Conservation (phyloP, 2,329 filamentous ascomycete species). For the Colletotrichum nymphaeae region DNA sequence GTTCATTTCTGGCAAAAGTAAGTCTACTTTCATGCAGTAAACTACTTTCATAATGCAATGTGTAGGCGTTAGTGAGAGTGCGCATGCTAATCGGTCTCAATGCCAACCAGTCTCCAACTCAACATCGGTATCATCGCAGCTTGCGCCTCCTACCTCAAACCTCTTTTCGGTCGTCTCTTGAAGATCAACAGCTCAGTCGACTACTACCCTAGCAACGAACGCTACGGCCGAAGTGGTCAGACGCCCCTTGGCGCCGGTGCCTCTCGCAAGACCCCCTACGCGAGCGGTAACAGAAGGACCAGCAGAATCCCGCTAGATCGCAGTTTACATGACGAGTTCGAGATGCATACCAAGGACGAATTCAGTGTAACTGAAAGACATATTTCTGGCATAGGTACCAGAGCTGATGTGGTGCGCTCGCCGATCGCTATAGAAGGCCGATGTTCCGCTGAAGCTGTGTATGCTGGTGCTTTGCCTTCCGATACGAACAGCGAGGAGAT, state of each 20-base stretch:
- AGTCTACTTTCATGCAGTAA: conserved; percentile 21
- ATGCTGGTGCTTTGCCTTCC: background rate
- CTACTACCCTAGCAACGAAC: conserved; percentile 15
- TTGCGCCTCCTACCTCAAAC: conserved; percentile 52
- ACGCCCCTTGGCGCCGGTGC: background rate
- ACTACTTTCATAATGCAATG: no score
- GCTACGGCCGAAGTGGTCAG: conserved; percentile 19
- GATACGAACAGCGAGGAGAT: conserved; percentile 23
- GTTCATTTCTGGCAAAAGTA: conserved; percentile 48
- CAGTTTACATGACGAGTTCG: background rate
- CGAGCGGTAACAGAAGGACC: background rate
- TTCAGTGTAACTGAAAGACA: background rate
- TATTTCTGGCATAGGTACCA: background rate
- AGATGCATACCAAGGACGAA: background rate
- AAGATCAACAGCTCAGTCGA: conserved; percentile 37
- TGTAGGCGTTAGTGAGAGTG: no score
- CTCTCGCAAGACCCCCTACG: background rate
- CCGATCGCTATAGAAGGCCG: background rate
- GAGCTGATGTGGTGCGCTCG: background rate
- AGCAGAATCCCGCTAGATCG: background rate
- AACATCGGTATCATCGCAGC: conserved; percentile 52
- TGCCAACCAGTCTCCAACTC: conserved; percentile 49
- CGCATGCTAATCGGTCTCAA: background rate
- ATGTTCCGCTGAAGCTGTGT: background rate
- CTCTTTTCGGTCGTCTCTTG: conserved; percentile 45